Percentiles rank a stretch among this genome's conserved stretches.
These are phyloP conservation scores for Cystobasidium tubakii DNA, from an alignment of 768 basidiomycete species.

Conservation along the genomic window DNA sequence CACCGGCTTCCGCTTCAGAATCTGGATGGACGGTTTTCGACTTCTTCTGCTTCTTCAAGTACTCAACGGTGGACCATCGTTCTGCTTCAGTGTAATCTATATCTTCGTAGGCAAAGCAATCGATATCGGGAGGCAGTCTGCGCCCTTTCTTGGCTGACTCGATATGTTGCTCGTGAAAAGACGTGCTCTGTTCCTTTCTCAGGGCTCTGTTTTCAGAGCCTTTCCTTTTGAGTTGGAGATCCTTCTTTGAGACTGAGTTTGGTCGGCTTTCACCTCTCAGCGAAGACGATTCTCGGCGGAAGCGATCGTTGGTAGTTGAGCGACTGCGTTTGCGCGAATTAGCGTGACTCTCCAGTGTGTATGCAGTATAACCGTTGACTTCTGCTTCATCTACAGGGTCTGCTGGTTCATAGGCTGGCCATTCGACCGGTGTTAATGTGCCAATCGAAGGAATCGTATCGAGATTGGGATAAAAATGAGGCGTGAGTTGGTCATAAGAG, in stretches of 20 bases:
- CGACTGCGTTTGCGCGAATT: neutral
- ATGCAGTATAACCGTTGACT: no score
- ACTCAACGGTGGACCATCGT: neutral
- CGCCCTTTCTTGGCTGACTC: neutral
- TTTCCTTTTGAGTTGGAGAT: neutral
- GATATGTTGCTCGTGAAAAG: neutral
- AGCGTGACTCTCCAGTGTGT: neutral
- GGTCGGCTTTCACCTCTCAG: neutral
- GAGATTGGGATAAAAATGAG: neutral
- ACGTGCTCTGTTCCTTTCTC: neutral
- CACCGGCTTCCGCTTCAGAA: neutral
- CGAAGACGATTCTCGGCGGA: neutral
- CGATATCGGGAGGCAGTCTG: conserved; percentile 6
- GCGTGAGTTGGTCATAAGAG: no score
- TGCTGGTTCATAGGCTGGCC: neutral
- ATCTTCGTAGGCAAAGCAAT: neutral
- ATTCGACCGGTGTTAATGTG: neutral
- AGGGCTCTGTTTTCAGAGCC: neutral
- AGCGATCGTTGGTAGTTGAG: neutral
- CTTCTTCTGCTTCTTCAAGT: neutral
- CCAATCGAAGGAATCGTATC: neutral
- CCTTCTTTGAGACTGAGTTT: neutral
- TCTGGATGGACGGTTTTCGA: neutral
- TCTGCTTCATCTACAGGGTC: neutral
- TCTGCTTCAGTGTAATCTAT: neutral